phyloP scores from a whole-genome alignment of 2,329 filamentous ascomycete genomes.

The Monilinia polystroma region DNA sequence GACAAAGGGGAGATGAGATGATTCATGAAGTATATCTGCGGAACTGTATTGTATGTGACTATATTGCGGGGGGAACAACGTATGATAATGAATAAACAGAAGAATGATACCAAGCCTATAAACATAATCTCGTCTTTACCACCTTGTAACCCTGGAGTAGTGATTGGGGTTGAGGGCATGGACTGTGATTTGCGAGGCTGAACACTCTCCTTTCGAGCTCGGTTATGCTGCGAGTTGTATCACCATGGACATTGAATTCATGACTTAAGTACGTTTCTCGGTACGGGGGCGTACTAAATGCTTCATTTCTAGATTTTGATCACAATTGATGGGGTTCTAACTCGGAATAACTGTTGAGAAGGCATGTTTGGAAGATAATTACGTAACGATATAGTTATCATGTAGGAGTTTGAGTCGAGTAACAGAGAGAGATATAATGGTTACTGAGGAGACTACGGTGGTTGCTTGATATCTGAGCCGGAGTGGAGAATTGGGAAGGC shows the following conservation, averaged over 20 bases:
- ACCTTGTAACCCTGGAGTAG: background rate
- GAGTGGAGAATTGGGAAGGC: background rate
- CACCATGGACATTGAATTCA: background rate
- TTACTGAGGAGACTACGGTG: background rate
- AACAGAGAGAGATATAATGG: background rate
- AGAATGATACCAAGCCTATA: constrained; percentile 6
- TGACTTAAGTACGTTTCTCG: background rate
- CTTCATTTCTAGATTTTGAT: background rate
- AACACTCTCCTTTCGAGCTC: background rate
- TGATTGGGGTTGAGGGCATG: background rate
- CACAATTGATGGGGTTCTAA: background rate
- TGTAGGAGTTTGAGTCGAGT: too few species aligned
- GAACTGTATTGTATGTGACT: background rate
- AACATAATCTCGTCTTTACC: background rate
- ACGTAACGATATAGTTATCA: too few species aligned
- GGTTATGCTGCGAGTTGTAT: background rate
- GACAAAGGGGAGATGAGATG: background rate
- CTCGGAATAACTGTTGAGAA: background rate
- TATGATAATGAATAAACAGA: constrained; percentile 10
- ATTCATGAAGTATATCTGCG: background rate
- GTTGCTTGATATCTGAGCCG: too few species aligned
- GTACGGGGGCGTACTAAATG: background rate
- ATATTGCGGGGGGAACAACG: background rate
- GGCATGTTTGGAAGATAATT: background rate
- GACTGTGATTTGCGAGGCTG: background rate